Evolutionary conservation across 352 stramenopile genomes (phyloP), one percentile per base, ranked within the genome.

Genomic region (Peronospora tabacina): DNA sequence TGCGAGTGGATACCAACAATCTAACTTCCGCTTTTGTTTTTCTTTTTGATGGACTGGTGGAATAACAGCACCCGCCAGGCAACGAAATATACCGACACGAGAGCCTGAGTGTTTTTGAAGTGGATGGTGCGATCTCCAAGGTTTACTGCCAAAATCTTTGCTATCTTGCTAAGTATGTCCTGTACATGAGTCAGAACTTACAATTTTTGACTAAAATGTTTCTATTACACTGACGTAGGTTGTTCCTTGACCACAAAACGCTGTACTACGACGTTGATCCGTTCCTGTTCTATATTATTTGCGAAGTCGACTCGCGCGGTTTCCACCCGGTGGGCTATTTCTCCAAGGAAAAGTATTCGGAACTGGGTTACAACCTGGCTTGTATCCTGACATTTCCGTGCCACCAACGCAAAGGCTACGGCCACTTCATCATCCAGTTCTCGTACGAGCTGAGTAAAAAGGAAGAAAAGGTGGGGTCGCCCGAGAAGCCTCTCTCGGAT

Each of bases 161-260:
- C 68, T 95, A 98, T n/a, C 79, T 99, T 50, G 90, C 94, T 34
- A 99, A 99, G 80, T 89, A 66, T 20, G 77, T 70, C 1, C 13
- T 28, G 16, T 47, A 17, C 10, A 26, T 24, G 17, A 28, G 5
- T 24, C 10, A 26, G 28, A 26, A 15, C 2, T 5, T 42, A 7
- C 7, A 28, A 12, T 8, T n/a, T 15, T 15, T 33, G 28, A 32
- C 34, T 39, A 22, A 15, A 24, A 42, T 29, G 7, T 24, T 29
- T 10, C 12, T 40, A 7, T 46, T 46, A 29, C n/a, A 11, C 41
- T 24, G 17, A 13, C 40, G n/a, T 22, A 85, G 75, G 32, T 74
- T 99, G 16, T 99, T 99, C 61, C 68, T 99, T 33, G 97, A 99
- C 75, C 96, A 99, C 81, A 99, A 99, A 73, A 99, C 97, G 32